Base-by-base conservation (phyloP, 73 alveolate species). In the Tetrahymena malaccensis region DNA sequence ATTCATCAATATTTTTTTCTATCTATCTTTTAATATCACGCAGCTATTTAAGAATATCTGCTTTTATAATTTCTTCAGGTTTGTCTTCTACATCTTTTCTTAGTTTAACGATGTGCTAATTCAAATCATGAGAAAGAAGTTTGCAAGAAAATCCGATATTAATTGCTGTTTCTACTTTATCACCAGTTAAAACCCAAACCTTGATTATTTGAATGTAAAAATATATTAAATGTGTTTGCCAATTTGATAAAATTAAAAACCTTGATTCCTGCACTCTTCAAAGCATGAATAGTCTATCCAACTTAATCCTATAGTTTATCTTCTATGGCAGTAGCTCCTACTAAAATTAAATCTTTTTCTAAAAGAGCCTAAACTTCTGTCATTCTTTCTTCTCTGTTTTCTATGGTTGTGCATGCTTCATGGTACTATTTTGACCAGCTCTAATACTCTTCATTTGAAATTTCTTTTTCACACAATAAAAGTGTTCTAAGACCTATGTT, bases 271-370 rank as follows among this genome's bases (percentile, higher is more conserved):
- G 99, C 99, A 85, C 93, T 94, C 94, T 96, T 98, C 50, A 98
- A 85, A 35, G 97, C 94, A 44, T 93, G 94, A 8, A 98, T 98
- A 4, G 99, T 97, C 94, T 97, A 96, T 56, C 97, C 98, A 9
- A 98, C 99, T 93, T 98, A 97, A 94, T 98, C 99, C 96, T 99
- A 98, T 35, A 99, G 97, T 96, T 98, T 98, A 96, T 99, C 99
- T 96, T 99, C 99, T 35, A 99, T 98, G 10, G 99, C 99, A 44
- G 99, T 98, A 19, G 99, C 98, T 17, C 99, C 99, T 34, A 99
- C 95, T 43, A 98, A 95, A 43, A 34, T 95, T 94, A 98, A 96
- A 89, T 98, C 96, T 21, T 57, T 94, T 98, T 99, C 99, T 7
- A 98, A 94, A 94, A 96, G 85, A 27, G 96, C 98, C 93, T 97